Conservation (phyloP, 352 stramenopile genomes). For the Halophytophthora polymorphica region DNA sequence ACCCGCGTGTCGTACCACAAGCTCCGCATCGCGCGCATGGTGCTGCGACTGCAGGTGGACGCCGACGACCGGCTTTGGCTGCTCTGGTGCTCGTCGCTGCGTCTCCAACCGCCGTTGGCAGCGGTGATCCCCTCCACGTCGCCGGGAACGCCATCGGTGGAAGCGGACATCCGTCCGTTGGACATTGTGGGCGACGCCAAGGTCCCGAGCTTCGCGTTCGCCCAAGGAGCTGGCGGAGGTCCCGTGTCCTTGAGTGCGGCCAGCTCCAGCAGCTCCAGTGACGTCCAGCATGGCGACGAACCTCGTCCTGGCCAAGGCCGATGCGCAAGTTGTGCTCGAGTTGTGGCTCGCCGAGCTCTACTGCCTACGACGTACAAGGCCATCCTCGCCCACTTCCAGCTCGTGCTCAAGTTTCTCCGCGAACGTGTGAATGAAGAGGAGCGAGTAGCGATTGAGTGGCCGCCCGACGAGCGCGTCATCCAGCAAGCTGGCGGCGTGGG, state of each 20-base stretch:
- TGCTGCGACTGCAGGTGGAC: slow-evolving; percentile 95
- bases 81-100: slow-evolving; percentile 92
- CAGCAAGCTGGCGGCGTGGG: slow-evolving; percentile 89
- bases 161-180: slow-evolving; percentile 36
- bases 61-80: slow-evolving; percentile 92
- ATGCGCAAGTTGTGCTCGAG: slow-evolving; percentile 85
- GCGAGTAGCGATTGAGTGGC: slow-evolving; percentile 79
- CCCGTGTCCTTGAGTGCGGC: slow-evolving; percentile 11
- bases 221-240: slow-evolving; percentile 18
- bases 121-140: background rate
- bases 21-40: slow-evolving; percentile 90
- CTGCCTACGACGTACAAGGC: slow-evolving; percentile 92
- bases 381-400: slow-evolving; percentile 92
- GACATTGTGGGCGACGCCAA: slow-evolving; percentile 71
- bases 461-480: slow-evolving; percentile 85
- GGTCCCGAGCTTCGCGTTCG: slow-evolving; percentile 51
- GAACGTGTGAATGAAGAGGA: slow-evolving; percentile 40
- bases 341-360: slow-evolving; percentile 65
- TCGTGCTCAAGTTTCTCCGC: slow-evolving; percentile 74
- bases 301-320: slow-evolving; percentile 28
- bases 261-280: slow-evolving; percentile 1
- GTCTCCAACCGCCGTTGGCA: slow-evolving; percentile 39
- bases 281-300: slow-evolving; percentile 14
- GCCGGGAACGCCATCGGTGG: slow-evolving; percentile 1
- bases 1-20: slow-evolving; percentile 90